A percentile compares a stretch with the other conserved stretches of the same genome.
Conservation (phyloP, 2,329 filamentous ascomycete genomes). For the Ceratocystis papillata region DNA sequence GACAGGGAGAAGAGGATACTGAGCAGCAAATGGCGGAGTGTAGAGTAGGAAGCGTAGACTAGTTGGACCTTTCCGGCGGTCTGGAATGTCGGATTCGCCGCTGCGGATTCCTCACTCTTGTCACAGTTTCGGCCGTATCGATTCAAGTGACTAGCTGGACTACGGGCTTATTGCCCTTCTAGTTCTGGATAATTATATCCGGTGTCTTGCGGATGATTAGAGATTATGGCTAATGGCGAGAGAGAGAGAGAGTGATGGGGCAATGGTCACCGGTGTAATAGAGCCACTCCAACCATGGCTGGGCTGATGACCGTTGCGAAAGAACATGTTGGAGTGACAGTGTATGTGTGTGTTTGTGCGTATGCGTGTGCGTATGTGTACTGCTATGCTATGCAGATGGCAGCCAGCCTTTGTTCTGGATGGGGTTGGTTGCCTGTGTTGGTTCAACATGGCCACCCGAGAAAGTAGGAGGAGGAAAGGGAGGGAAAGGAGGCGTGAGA, state of each 20-base stretch:
- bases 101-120: constrained; percentile 7
- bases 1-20: no score
- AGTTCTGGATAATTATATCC: neutral
- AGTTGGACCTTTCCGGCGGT: constrained; percentile 1
- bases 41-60: neutral
- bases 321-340: neutral
- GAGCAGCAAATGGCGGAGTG: neutral
- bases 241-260: neutral
- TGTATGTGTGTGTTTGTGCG: neutral
- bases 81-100: constrained; percentile 15
- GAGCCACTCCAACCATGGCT: neutral
- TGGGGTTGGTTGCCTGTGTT: no score
- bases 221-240: neutral
- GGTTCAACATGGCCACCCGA: neutral
- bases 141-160: neutral
- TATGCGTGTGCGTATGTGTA: no score
- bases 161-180: neutral
- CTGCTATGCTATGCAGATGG: no score
- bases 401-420: no score
- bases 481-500: neutral
- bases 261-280: neutral
- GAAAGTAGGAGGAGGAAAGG: neutral
- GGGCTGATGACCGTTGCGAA: neutral
- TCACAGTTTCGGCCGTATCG: neutral
- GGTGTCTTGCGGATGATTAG: no score